phyloP scores from a whole-genome alignment of 1,284 basidiomycete genomes.

The Grifola frondosa region DNA sequence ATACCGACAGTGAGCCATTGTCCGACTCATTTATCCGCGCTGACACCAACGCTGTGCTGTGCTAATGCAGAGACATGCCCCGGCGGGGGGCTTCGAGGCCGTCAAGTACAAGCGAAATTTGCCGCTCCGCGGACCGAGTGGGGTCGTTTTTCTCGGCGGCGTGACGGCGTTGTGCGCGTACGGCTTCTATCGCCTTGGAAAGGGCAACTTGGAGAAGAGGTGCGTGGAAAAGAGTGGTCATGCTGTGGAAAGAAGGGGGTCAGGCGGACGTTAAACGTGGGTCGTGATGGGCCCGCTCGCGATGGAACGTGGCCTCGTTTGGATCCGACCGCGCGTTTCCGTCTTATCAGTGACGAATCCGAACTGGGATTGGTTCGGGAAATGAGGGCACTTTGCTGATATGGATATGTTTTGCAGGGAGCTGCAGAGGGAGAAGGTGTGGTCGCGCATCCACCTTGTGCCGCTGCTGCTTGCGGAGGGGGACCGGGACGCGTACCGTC shows the following conservation, averaged over 20 bases:
- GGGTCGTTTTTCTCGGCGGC: slow-evolving; percentile 82
- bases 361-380: slow-evolving; percentile 19
- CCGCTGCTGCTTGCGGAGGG: slow-evolving; percentile 91
- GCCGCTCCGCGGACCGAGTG: slow-evolving; percentile 89
- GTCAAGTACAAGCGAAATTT: slow-evolving; percentile 97
- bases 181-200: slow-evolving; percentile 91
- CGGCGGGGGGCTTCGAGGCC: slow-evolving; percentile 88
- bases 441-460: slow-evolving; percentile 95
- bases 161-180: slow-evolving; percentile 85
- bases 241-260: slow-evolving; percentile 34
- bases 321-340: slow-evolving; percentile 64
- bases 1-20: slow-evolving; percentile 57
- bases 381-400: slow-evolving; percentile 26
- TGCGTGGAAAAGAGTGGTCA: slow-evolving; percentile 43
- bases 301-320: slow-evolving; percentile 57
- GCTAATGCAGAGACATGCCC: slow-evolving; percentile 83
- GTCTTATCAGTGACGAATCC: slow-evolving; percentile 43
- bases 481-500: slow-evolving; percentile 88
- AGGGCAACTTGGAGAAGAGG: slow-evolving; percentile 92
- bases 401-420: slow-evolving; percentile 60
- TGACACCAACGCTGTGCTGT: slow-evolving; percentile 14
- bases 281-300: slow-evolving; percentile 49
- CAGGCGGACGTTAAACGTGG: slow-evolving; percentile 67
- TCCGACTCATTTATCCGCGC: slow-evolving; percentile 15
- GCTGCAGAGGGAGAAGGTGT: slow-evolving; percentile 89